Evolutionary conservation across 805 yeast genomes (phyloP).

Genomic region (Ogataea degrootiae): DNA sequence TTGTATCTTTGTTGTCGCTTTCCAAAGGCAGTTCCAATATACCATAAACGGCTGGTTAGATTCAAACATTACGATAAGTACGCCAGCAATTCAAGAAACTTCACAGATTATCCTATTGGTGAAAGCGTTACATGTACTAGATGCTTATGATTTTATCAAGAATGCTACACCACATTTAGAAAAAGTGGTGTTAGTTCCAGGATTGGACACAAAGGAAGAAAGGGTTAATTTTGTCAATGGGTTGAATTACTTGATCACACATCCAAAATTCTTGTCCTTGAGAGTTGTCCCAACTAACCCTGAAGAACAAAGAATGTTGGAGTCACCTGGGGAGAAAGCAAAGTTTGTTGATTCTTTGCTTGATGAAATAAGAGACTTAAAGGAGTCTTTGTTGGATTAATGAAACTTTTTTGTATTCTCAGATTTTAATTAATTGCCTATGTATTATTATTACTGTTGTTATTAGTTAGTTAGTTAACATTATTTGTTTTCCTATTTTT

Average conservation of each 20-base stretch:
- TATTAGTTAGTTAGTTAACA: background rate
- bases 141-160: constrained; percentile 44
- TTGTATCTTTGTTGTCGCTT: constrained; percentile 56
- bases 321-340: constrained; percentile 36
- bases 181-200: constrained; percentile 39
- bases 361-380: constrained; percentile 49
- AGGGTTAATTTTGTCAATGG: constrained; percentile 56
- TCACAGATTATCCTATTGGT: constrained; percentile 63
- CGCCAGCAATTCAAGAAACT: constrained; percentile 54
- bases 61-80: constrained; percentile 45
- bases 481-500: background rate
- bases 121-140: constrained; percentile 49
- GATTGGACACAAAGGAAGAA: constrained; percentile 55
- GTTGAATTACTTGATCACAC: constrained; percentile 70
- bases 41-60: constrained; percentile 63
- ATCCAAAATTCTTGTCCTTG: constrained; percentile 77
- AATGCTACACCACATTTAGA: constrained; percentile 14
- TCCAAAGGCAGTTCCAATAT: constrained; percentile 58
- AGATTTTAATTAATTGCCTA: background rate
- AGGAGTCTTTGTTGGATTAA: constrained; percentile 34
- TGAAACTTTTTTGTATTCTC: background rate
- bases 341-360: constrained; percentile 43
- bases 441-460: background rate
- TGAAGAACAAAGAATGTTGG: constrained; percentile 60
- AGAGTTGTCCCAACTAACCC: constrained; percentile 57